These are phyloP conservation scores for Solanum tacnaense DNA, from an alignment of 257 asterid species.

Conservation along the genomic window DNA sequence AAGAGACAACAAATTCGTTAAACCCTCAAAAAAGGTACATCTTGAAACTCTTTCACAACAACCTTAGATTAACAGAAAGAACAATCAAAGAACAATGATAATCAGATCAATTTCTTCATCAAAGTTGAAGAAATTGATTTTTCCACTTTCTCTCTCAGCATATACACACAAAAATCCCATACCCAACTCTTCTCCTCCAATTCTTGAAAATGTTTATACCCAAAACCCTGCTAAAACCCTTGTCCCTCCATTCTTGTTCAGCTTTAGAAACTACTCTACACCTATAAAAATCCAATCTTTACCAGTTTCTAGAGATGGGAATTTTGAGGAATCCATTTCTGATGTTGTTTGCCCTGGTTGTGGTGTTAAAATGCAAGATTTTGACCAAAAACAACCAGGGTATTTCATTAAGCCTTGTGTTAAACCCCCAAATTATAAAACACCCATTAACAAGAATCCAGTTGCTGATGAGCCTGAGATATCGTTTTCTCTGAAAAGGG, in stretches of 20 bases:
- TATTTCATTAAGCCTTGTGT: conserved; percentile 30
- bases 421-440: conserved; percentile 36
- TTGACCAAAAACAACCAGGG: conserved; percentile 66
- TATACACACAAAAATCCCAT: conserved; percentile 15
- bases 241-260: conserved; percentile 13
- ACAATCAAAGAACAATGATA: conserved; percentile 29
- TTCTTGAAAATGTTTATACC: conserved; percentile 7
- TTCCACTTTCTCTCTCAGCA: conserved; percentile 22
- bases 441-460: conserved; percentile 36
- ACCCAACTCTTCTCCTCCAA: conserved; percentile 11
- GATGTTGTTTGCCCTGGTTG: conserved; percentile 67
- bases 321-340: conserved; percentile 49
- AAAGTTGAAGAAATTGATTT: conserved; percentile 39
- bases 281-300: conserved; percentile 15
- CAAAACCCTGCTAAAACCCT: conserved; percentile 53
- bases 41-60: neutral
- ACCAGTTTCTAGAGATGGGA: conserved; percentile 59
- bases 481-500: conserved; percentile 49
- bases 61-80: neutral
- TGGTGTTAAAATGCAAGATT: conserved; percentile 70
- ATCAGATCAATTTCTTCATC: conserved; percentile 39
- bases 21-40: neutral
- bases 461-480: conserved; percentile 52
- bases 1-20: neutral
- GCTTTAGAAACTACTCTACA: conserved; percentile 31